Base-by-base conservation (phyloP, 2,329 filamentous ascomycete species). In the Coniochaeta prunicola region DNA sequence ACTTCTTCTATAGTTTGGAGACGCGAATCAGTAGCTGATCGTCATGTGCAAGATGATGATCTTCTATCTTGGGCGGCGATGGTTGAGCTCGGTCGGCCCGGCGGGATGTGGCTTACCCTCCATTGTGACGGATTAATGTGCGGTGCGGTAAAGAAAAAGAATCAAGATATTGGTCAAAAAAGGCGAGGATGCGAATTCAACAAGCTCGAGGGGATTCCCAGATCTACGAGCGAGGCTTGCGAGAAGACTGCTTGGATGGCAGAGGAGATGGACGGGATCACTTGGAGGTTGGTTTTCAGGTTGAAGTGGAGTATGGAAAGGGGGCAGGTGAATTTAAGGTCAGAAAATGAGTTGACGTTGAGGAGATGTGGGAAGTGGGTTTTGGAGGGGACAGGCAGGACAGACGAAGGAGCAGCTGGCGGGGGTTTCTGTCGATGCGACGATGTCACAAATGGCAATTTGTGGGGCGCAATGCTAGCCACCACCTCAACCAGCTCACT, bases 1-100 rank as follows among this genome's bases (percentile, higher is more conserved):
- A 99, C 94, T 91, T 99, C 94, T 87, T 99, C 94, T 97, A 77
- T 80, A 81, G 7, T 24, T 13, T 65, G 64, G 63, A 64, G 69
- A 74, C 68, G 67, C 62, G 66, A 34, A 73, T 82, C 67, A 83
- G 82, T 71, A 63, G 70, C 60, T n/a, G 53, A 34, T n/a, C 33
- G 30, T 24, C 1, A 36, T n/a, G n/a, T 36, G 53, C n/a, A 34
- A 6, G 53, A n/a, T 15, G 19, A 45, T n/a, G 17, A 13, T 36
- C 45, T 17, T 21, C 45, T 26, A 38, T 38, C 28, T 60, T 56
- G 58, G 62, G 60, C 12, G 31, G 31, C 31, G 57, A 57, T 59
- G 38, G 48, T 30, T 40, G 58, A 48, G 59, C 54, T 31, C 58
- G 50, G 48, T 60, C 50, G 31, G 53, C 45, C 12, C 31, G 48